A percentile compares a stretch with the other conserved stretches of the same genome.
These are phyloP conservation scores for Prillingera fragicola DNA, from an alignment of 1,284 basidiomycete genomes.

Conservation along the genomic window DNA sequence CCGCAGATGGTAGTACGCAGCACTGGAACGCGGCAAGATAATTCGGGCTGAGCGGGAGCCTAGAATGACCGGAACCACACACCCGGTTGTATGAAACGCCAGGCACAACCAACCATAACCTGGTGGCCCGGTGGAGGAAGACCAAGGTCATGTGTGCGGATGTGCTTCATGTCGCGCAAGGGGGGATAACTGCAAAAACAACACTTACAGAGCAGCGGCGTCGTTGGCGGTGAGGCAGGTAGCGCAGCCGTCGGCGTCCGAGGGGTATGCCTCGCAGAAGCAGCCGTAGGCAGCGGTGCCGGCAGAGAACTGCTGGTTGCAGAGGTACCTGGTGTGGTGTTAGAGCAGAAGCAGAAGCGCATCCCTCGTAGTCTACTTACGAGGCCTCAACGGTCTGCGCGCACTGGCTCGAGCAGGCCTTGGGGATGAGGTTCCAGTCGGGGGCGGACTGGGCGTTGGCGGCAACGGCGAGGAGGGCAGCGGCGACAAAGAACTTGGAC, in stretches of 20 bases:
- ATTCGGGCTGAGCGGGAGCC: no score
- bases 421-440: constrained; percentile 41
- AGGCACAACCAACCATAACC: no score
- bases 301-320: constrained; percentile 23
- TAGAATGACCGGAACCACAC: no score
- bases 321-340: constrained; percentile 7
- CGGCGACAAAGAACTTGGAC: constrained; percentile 29
- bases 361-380: constrained; percentile 2
- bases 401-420: constrained; percentile 35
- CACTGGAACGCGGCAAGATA: no score
- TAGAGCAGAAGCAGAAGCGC: neutral
- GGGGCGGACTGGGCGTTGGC: constrained; percentile 41
- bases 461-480: constrained; percentile 24
- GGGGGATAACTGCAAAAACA: neutral
- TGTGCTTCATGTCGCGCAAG: no score
- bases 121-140: no score
- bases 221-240: constrained; percentile 40
- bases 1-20: no score
- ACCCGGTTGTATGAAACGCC: no score
- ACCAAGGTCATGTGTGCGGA: neutral
- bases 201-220: constrained; percentile 29
- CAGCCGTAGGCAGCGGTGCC: constrained; percentile 39
- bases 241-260: constrained; percentile 35
- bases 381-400: constrained; percentile 33
- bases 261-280: constrained; percentile 42